phyloP scores from a whole-genome alignment of 805 yeast genomes.

The Monosporozyma siamensis region DNA sequence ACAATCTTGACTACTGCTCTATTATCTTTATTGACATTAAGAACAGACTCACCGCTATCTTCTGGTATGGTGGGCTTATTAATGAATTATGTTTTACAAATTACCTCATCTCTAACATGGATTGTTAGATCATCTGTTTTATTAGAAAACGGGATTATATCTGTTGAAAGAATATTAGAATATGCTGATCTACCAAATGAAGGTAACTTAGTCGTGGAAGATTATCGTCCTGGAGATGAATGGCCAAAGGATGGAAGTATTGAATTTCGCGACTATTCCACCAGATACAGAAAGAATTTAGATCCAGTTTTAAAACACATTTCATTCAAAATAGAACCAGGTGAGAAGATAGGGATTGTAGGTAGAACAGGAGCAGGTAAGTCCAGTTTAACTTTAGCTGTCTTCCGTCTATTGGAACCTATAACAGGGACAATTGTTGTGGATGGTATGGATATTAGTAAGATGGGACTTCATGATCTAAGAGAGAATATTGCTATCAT shows the following conservation, averaged over 20 bases:
- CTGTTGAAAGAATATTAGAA: conserved; percentile 60
- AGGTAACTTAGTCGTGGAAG: conserved; percentile 38
- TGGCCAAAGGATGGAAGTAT: conserved; percentile 54
- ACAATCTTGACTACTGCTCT: conserved; percentile 44
- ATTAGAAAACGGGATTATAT: conserved; percentile 53
- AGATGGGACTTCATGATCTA: conserved; percentile 44
- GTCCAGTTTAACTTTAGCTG: conserved; percentile 49
- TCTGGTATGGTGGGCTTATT: conserved; percentile 57
- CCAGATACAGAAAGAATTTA: conserved; percentile 48
- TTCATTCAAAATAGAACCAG: conserved; percentile 37
- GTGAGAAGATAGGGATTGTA: conserved; percentile 62
- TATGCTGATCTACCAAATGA: conserved; percentile 42
- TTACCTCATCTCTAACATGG: conserved; percentile 44
- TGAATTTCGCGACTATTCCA: conserved; percentile 42
- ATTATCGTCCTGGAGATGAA: conserved; percentile 33
- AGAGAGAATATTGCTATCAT: conserved; percentile 52
- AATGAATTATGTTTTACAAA: conserved; percentile 53
- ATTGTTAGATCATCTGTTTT: conserved; percentile 55
- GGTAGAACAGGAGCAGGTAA: conserved; percentile 79
- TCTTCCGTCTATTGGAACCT: conserved; percentile 55
- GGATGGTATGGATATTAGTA: conserved; percentile 45
- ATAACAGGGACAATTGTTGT: conserved; percentile 43
- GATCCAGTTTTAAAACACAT: conserved; percentile 50
- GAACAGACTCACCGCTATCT: conserved; percentile 35
- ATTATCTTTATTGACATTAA: conserved; percentile 35